Evolutionary conservation across 768 basidiomycete genomes (phyloP).

Genomic region (Hericium erinaceus): DNA sequence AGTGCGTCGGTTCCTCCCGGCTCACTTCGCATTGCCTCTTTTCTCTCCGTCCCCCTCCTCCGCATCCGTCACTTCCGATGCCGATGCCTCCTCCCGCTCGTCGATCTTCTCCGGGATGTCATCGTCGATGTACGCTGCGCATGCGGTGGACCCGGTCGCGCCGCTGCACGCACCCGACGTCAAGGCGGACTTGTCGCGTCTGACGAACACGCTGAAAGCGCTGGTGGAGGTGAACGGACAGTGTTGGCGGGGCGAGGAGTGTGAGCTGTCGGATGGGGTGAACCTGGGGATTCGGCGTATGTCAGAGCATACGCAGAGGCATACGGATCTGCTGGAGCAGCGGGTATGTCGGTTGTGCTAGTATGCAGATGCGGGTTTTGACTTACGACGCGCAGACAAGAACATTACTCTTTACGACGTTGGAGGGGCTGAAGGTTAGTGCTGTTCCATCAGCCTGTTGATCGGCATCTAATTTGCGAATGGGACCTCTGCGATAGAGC

Average conservation of each 20-base stretch:
- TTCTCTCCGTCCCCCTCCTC: neutral
- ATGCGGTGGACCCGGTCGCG: slow-evolving; percentile 1
- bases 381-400: slow-evolving; percentile 39
- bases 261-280: slow-evolving; percentile 73
- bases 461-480: neutral
- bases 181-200: slow-evolving; percentile 75
- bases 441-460: neutral
- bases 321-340: slow-evolving; percentile 66
- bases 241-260: slow-evolving; percentile 81
- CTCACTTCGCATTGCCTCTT: slow-evolving; percentile 55
- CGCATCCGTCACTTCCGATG: slow-evolving; percentile 24
- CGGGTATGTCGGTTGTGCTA: slow-evolving; percentile 38
- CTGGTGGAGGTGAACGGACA: slow-evolving; percentile 69
- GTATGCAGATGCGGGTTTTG: neutral
- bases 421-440: slow-evolving; percentile 69
- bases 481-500: slow-evolving; percentile 28
- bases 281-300: slow-evolving; percentile 60
- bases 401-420: slow-evolving; percentile 50
- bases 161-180: slow-evolving; percentile 9
- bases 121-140: slow-evolving; percentile 14
- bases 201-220: slow-evolving; percentile 75
- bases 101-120: slow-evolving; percentile 19
- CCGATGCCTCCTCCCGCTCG: slow-evolving; percentile 16
- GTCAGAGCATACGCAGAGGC: slow-evolving; percentile 55
- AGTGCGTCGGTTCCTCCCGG: slow-evolving; percentile 48